A percentile compares a stretch with the other conserved stretches of the same genome.
Evolutionary conservation across 257 asterid genomes (phyloP).

Genomic region (Jacaranda copaia): DNA sequence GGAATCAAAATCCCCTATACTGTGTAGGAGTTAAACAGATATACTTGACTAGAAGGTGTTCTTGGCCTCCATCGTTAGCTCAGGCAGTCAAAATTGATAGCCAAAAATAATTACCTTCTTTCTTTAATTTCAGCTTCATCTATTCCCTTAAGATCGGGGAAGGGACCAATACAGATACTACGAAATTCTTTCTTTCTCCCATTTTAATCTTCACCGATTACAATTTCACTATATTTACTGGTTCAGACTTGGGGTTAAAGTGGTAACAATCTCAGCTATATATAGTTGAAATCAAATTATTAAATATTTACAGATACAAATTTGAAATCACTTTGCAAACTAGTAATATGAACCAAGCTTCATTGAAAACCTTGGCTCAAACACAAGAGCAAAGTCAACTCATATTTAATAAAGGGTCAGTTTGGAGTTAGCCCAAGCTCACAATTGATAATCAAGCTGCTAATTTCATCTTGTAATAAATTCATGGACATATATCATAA

Average conservation of each 20-base stretch:
- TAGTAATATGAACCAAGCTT: slow-evolving; percentile 21
- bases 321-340: not conserved
- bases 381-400: slow-evolving; percentile 9
- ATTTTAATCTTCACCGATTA: too few species aligned
- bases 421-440: slow-evolving; percentile 21
- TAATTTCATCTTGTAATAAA: not conserved
- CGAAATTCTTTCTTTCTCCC: too few species aligned
- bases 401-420: not conserved
- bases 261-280: too few species aligned
- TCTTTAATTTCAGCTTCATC: too few species aligned
- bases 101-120: too few species aligned
- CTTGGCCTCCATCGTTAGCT: too few species aligned
- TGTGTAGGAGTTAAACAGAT: too few species aligned
- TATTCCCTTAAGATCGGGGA: too few species aligned
- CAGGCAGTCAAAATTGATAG: too few species aligned
- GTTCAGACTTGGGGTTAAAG: too few species aligned
- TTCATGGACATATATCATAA: slow-evolving; percentile 11
- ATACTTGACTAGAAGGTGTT: not conserved
- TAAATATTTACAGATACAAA: not conserved
- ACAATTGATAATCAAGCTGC: not conserved
- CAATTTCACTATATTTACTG: too few species aligned
- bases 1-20: not conserved
- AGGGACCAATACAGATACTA: too few species aligned
- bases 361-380: slow-evolving; percentile 1
- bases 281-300: not conserved